Evolutionary conservation across 768 basidiomycete species (phyloP).

Genomic region (Rubroboletus satanas): DNA sequence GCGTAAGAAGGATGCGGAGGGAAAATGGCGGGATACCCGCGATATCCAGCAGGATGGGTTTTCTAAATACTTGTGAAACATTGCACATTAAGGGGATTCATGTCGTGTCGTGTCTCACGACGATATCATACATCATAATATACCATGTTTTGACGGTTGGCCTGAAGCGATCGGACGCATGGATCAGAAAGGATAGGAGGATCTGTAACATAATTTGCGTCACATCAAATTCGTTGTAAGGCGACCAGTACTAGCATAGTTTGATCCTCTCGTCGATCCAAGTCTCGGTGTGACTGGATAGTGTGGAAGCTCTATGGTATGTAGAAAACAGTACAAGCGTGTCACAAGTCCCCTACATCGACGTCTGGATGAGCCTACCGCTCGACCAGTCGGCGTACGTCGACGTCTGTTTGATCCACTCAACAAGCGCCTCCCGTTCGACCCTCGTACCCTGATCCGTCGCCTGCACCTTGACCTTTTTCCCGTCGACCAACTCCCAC

Average conservation of each 20-base stretch:
- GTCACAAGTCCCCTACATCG: neutral
- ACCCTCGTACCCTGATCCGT: slow-evolving; percentile 66
- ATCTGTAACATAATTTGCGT: too few species aligned
- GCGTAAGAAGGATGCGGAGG: slow-evolving; percentile 71
- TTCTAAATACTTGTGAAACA: slow-evolving; percentile 19
- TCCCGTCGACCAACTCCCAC: slow-evolving; percentile 72
- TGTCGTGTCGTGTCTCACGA: neutral
- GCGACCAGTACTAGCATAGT: too few species aligned
- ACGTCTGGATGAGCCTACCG: slow-evolving; percentile 25
- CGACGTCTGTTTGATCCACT: slow-evolving; percentile 52
- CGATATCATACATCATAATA: slow-evolving; percentile 1
- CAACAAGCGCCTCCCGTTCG: slow-evolving; percentile 54
- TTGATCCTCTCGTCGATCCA: too few species aligned
- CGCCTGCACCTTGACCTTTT: slow-evolving; percentile 59
- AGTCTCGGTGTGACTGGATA: too few species aligned
- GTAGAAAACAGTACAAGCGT: neutral
- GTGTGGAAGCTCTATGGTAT: too few species aligned
- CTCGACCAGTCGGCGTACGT: slow-evolving; percentile 32
- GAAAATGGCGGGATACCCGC: slow-evolving; percentile 49
- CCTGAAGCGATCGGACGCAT: neutral
- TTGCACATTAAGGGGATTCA: neutral
- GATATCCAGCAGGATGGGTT: slow-evolving; percentile 26
- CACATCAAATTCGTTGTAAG: too few species aligned
- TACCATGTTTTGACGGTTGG: neutral
- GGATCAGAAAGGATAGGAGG: too few species aligned